Conservation (phyloP, 2,329 filamentous ascomycete genomes). For the Didymella pinodella region DNA sequence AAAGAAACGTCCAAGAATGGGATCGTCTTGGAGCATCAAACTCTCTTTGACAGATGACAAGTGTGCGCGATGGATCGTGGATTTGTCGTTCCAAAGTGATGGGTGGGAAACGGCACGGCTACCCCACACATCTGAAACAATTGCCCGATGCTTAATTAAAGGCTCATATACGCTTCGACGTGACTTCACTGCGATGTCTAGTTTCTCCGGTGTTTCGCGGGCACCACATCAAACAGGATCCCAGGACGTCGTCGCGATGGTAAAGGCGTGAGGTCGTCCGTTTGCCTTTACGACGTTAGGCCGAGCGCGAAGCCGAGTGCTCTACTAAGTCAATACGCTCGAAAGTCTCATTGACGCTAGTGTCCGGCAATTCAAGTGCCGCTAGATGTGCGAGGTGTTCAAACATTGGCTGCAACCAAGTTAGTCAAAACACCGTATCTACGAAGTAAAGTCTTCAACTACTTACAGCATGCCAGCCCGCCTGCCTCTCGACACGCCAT, state of each 20-base stretch:
- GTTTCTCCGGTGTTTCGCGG: slow-evolving; percentile 23
- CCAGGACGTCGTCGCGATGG: neutral
- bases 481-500: slow-evolving; percentile 31
- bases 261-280: neutral
- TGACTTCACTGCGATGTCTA: slow-evolving; percentile 5
- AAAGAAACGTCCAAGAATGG: slow-evolving; percentile 1
- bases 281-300: neutral
- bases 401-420: slow-evolving; percentile 14
- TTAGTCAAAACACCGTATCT: neutral
- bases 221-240: neutral
- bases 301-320: neutral
- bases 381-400: slow-evolving; percentile 24
- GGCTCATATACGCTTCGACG: slow-evolving; percentile 27
- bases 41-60: slow-evolving; percentile 10
- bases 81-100: slow-evolving; percentile 15
- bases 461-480: slow-evolving; percentile 31
- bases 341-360: slow-evolving; percentile 25
- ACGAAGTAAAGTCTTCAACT: neutral
- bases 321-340: slow-evolving; percentile 21
- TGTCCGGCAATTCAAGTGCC: slow-evolving; percentile 12
- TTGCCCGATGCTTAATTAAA: slow-evolving; percentile 34
- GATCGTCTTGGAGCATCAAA: slow-evolving; percentile 5
- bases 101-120: slow-evolving; percentile 9
- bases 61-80: slow-evolving; percentile 10
- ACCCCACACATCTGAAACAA: slow-evolving; percentile 29